Base-by-base conservation (phyloP, 495 filamentous ascomycete species). In the Aspergillus funiculosus region DNA sequence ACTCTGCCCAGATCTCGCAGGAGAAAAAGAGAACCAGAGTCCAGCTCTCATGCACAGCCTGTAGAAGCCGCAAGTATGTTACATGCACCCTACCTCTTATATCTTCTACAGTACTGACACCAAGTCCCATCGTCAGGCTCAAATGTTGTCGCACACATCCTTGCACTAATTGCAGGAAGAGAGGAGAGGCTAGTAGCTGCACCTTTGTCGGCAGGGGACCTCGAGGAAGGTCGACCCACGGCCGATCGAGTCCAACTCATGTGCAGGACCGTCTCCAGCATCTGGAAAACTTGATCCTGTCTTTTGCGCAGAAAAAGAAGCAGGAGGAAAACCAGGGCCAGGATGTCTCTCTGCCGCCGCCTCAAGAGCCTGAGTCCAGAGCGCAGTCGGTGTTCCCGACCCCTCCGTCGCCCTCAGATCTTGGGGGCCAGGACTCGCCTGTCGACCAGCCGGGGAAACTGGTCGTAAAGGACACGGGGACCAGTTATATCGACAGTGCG, bases 391-490 rank as follows among this genome's bases (percentile, higher is more conserved):
- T 40, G 26, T 1, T 34, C 6, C 21, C 21, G 19, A 17, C 26
- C 11, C 35, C 44, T 10, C 17, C n/a, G 21, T 44, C 35, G 22
- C 17, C 19, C 1, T 3, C 17, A 10, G 32, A 18, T 4, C n/a
- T 13, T 34, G 14, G 25, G 7, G 31, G 18, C 3, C 20, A 39
- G n/a, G 26, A 34, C 9, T 42, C 47, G 14, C 40, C 49, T 14
- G 22, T 39, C 30, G 45, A 40, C 14, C 83, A 81, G 7, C 72
- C 89, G 22, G 90, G 90, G 7, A 77, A 85, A 31, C 71, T 96
- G 54, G 82, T 84, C 50, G 84, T 95, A 21, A 59, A 67, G 15
- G 46, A 67, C 9, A 59, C 62, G 6, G 69, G 66, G 8, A 64
- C 64, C 10, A 68, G 62, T 26, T 76, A 78, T 52, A 68, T 78